A percentile compares a stretch with the other conserved stretches of the same genome.
Conservation (phyloP, 140 eudicot species). For the Flaveria floridana region DNA sequence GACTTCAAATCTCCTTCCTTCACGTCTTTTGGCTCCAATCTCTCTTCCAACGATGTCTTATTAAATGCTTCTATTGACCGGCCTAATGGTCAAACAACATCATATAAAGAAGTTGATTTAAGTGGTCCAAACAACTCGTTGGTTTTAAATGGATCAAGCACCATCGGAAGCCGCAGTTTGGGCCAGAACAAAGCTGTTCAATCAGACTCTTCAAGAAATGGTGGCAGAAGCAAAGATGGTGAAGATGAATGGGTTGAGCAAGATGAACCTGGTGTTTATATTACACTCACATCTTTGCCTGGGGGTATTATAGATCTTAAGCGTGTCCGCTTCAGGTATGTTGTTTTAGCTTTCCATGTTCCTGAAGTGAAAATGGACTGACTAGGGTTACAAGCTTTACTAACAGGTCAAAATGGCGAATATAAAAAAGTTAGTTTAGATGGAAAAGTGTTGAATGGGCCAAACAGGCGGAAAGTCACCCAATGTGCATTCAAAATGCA, state of each 20-base stretch:
- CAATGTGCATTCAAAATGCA: background rate
- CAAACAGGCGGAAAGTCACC: background rate
- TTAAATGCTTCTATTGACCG: slow-evolving; percentile 50
- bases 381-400: background rate
- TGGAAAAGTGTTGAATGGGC: background rate
- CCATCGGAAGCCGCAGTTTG: slow-evolving; percentile 46
- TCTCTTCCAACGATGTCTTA: slow-evolving; percentile 41
- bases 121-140: slow-evolving; percentile 45
- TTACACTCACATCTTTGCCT: slow-evolving; percentile 55
- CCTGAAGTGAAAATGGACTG: background rate
- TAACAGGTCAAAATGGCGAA: slow-evolving; percentile 10
- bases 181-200: slow-evolving; percentile 45
- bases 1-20: slow-evolving; percentile 57
- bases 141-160: slow-evolving; percentile 49
- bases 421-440: background rate
- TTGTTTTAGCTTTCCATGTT: background rate
- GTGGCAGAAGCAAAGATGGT: slow-evolving; percentile 51
- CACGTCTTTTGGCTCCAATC: slow-evolving; percentile 48
- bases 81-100: slow-evolving; percentile 43
- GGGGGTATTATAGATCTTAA: slow-evolving; percentile 62
- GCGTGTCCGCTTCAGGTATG: slow-evolving; percentile 81
- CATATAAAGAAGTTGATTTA: slow-evolving; percentile 51
- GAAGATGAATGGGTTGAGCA: slow-evolving; percentile 64
- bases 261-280: slow-evolving; percentile 74
- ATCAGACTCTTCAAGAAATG: slow-evolving; percentile 59